These are phyloP conservation scores for Areca catechu DNA, from an alignment of 176 grass and related monocot species.

Conservation along the genomic window DNA sequence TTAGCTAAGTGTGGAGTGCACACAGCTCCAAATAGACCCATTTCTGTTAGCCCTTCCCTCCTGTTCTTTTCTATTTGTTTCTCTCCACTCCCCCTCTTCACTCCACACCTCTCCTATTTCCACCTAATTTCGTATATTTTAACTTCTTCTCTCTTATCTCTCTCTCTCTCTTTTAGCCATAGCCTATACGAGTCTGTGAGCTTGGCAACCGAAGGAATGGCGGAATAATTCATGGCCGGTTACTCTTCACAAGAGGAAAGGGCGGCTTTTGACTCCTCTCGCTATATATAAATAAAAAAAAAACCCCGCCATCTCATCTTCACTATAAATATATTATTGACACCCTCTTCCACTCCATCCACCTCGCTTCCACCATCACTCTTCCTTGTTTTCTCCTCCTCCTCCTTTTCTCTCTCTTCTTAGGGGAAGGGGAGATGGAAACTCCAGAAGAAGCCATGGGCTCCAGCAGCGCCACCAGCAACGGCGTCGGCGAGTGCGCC, in stretches of 20 bases:
- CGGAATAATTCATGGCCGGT: too few species aligned
- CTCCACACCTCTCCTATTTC: conserved; percentile 25
- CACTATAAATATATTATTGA: too few species aligned
- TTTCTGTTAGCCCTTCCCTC: background rate
- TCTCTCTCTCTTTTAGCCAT: too few species aligned
- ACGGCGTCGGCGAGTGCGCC: background rate
- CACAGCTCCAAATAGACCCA: background rate
- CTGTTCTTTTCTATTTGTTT: conserved; percentile 6
- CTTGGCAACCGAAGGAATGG: too few species aligned
- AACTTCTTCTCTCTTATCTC: too few species aligned
- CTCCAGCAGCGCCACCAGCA: conserved; percentile 1
- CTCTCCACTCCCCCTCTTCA: conserved; percentile 5
- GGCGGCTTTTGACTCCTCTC: too few species aligned
- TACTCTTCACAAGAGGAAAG: too few species aligned
- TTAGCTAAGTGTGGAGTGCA: background rate
- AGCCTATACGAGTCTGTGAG: too few species aligned
- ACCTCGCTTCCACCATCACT: too few species aligned
- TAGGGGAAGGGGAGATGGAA: conserved; percentile 13
- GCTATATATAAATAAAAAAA: too few species aligned
- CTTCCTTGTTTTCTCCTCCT: too few species aligned
- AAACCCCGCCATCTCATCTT: background rate
- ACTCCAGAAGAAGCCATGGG: conserved; percentile 19
- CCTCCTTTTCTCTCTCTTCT: background rate
- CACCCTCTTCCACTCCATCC: too few species aligned
- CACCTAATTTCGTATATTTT: conserved; percentile 17